phyloP scores from a whole-genome alignment of 73 alveolate species.

The Tetrahymena borealis region DNA sequence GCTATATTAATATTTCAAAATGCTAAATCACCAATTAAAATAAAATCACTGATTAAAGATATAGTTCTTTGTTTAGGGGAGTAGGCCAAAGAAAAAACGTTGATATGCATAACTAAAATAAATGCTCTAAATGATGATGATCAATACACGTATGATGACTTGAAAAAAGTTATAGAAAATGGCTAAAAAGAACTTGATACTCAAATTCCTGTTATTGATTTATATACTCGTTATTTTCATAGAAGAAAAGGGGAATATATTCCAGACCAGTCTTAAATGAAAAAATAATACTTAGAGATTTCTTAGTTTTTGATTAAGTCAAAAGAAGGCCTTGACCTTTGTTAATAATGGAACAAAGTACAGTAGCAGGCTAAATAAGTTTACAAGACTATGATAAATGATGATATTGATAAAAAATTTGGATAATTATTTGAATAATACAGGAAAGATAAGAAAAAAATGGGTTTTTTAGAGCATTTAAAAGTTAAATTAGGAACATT shows the following conservation, averaged over 20 bases:
- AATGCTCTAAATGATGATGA: neutral
- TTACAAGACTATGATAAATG: neutral
- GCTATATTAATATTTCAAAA: neutral
- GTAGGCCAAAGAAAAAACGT: neutral
- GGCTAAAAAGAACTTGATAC: too few species aligned
- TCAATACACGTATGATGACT: neutral
- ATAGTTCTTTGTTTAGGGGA: neutral
- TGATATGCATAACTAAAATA: neutral
- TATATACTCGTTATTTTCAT: neutral
- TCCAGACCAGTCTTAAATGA: neutral
- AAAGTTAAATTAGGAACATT: neutral
- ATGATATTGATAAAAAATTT: neutral
- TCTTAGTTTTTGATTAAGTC: too few species aligned
- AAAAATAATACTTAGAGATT: too few species aligned
- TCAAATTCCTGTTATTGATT: neutral
- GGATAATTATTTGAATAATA: neutral
- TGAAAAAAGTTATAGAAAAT: neutral
- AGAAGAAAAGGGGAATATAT: neutral
- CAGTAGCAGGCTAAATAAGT: neutral
- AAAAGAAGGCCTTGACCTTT: neutral
- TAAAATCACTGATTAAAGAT: neutral
- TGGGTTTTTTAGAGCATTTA: neutral
- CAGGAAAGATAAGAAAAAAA: neutral
- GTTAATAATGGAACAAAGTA: neutral
- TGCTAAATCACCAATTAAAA: neutral